These are phyloP conservation scores for Talaromyces funiculosus DNA, from an alignment of 2,329 filamentous ascomycete genomes.

Conservation along the genomic window DNA sequence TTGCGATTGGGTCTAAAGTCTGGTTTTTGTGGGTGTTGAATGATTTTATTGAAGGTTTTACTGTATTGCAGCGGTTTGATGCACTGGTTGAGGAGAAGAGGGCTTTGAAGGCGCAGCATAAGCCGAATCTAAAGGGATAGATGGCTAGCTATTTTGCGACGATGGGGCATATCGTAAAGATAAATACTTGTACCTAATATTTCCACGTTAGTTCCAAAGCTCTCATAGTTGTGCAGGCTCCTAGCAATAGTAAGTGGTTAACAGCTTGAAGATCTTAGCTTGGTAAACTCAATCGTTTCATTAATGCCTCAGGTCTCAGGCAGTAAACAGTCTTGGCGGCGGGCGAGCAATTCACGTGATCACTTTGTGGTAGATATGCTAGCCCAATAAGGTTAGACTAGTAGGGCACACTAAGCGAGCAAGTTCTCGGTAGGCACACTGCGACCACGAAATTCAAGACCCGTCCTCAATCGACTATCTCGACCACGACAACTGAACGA, in stretches of 20 bases:
- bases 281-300: neutral
- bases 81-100: conserved; percentile 37
- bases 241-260: too few relatives aligned
- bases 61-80: conserved; percentile 45
- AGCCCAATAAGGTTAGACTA: conserved; percentile 25
- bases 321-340: neutral
- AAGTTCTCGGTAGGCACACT: conserved; percentile 32
- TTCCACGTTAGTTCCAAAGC: neutral
- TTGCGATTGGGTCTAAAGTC: conserved; percentile 42
- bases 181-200: neutral
- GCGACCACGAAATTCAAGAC: conserved; percentile 42
- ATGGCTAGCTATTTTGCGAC: neutral
- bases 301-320: neutral
- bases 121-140: conserved; percentile 9
- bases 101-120: conserved; percentile 22
- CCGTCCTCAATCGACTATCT: conserved; percentile 33
- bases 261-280: neutral
- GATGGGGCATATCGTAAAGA: neutral
- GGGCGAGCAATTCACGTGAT: conserved; percentile 3
- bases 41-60: conserved; percentile 50
- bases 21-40: conserved; percentile 53
- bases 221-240: too few relatives aligned
- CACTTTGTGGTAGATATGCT: neutral
- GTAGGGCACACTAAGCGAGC: conserved; percentile 41
- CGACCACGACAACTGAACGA: conserved; percentile 36